A percentile compares a stretch with the other conserved stretches of the same genome.
Evolutionary conservation across 805 yeast species (phyloP).

Genomic region (Yarrowia alimentaria): DNA sequence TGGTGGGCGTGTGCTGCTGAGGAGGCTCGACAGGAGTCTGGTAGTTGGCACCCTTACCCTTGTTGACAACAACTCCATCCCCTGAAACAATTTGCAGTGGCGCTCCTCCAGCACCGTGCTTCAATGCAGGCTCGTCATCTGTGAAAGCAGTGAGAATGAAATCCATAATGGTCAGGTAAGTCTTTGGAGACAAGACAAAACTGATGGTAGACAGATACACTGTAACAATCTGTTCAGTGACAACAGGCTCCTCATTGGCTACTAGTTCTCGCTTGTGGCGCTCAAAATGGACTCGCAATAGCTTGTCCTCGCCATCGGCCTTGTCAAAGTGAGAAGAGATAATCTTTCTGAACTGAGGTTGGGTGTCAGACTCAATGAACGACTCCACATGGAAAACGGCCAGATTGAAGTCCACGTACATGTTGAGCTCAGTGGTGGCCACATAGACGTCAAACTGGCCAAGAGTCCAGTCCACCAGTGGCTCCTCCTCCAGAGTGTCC

Average conservation of each 20-base stretch:
- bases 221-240: constrained; percentile 69
- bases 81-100: no score
- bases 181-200: constrained; percentile 71
- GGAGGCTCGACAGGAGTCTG: constrained; percentile 21
- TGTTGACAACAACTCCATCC: neutral
- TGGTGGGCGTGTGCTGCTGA: constrained; percentile 33
- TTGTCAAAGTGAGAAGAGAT: constrained; percentile 53
- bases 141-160: constrained; percentile 85
- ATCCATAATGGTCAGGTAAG: constrained; percentile 73
- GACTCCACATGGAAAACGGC: constrained; percentile 72
- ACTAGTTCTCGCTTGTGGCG: constrained; percentile 61
- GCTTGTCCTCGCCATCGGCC: constrained; percentile 40
- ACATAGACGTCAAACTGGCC: constrained; percentile 61
- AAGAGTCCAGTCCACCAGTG: constrained; percentile 70
- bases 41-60: constrained; percentile 18
- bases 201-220: constrained; percentile 76
- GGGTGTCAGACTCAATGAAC: constrained; percentile 60
- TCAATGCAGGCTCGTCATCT: constrained; percentile 51
- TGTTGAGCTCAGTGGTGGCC: constrained; percentile 55
- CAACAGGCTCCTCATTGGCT: constrained; percentile 46
- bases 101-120: constrained; percentile 1
- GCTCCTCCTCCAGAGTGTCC: constrained; percentile 57
- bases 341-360: constrained; percentile 63
- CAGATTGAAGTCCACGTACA: constrained; percentile 64
- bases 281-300: constrained; percentile 59